Base-by-base conservation (phyloP, 495 filamentous ascomycete species). In the Darksidea phi region DNA sequence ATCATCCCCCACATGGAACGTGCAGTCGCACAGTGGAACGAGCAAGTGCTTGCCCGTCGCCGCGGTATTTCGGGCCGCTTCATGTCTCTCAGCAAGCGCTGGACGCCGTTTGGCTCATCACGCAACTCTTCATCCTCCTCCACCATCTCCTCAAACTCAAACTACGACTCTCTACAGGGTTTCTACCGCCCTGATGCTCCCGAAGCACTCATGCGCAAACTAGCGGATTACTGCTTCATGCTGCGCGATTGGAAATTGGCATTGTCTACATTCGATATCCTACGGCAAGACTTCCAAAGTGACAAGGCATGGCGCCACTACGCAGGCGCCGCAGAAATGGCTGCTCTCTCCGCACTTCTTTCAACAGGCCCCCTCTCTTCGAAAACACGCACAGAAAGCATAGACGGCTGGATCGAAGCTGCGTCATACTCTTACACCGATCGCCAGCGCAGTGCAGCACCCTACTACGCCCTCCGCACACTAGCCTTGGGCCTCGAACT, bases 291-390 rank as follows among this genome's bases (percentile, higher is more conserved):
- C 68, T 97, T 90, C 68, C 85, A 83, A 57, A 93, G 92, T 70
- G 93, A 97, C 71, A 96, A 97, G 73, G 94, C 94, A 0, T 97
- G 95, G 94, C 88, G 80, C 66, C 91, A 97, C 64, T 90, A 97
- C 70, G 94, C 95, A 0, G 91, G 88, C 0, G 87, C 89, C 13
- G 87, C 91, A 72, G 94, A 98, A 75, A 96, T 97, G 91, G 83
- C 86, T 4, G 94, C 89, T 12, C 79, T 97, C 2, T 88, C 86
- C 61, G 82, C 87, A 34, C 82, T 98, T 34, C 75, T 98, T 23
- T 85, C 84, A 66, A 85, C 86, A 20, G 82, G 86, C 53, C 79
- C 81, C 23, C 79, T 88, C 59, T 84, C 84, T 1, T 83, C 84
- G 18, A 95, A 88, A 67, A 82, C 80, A 43, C 84, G 90, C 69